A percentile compares a stretch with the other conserved stretches of the same genome.
phyloP scores from a whole-genome alignment of 305 asterid species.

The Fraxinus paxiana region DNA sequence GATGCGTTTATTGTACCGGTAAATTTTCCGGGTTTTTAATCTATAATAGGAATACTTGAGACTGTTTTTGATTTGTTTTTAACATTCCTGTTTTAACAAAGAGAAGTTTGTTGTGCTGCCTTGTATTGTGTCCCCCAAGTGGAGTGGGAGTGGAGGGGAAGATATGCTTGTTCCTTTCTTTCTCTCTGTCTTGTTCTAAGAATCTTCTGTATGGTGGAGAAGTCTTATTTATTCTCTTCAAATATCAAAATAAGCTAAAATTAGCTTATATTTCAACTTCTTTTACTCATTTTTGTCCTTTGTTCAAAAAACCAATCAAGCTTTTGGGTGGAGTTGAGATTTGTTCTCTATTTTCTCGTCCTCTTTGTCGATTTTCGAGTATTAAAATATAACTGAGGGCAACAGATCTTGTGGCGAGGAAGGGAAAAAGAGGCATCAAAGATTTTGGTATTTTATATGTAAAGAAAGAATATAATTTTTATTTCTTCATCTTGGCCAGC shows the following conservation, averaged over 20 bases:
- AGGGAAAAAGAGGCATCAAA: background rate
- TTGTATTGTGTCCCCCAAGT: background rate
- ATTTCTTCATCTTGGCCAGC: background rate
- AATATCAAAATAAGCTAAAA: background rate
- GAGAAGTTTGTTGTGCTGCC: background rate
- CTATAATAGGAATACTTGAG: background rate
- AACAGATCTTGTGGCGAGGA: background rate
- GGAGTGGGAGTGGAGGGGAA: slow-evolving; percentile 1
- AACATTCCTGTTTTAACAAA: background rate
- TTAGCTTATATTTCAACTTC: background rate
- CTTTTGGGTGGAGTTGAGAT: background rate
- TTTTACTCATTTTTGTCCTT: background rate
- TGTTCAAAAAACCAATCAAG: background rate
- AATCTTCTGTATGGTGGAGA: background rate
- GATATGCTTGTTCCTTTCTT: slow-evolving; percentile 3
- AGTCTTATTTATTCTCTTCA: background rate
- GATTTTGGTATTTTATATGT: background rate
- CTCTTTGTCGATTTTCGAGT: background rate
- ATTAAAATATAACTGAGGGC: background rate
- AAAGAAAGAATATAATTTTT: background rate
- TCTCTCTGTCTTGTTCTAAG: background rate
- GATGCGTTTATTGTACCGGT: background rate
- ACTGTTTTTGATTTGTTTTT: background rate
- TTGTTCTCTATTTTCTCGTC: background rate
- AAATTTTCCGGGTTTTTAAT: background rate